Percentiles rank a stretch among this genome's conserved stretches.
Evolutionary conservation across 208 protist species (phyloP).

Genomic region (Crithidia thermophila): DNA sequence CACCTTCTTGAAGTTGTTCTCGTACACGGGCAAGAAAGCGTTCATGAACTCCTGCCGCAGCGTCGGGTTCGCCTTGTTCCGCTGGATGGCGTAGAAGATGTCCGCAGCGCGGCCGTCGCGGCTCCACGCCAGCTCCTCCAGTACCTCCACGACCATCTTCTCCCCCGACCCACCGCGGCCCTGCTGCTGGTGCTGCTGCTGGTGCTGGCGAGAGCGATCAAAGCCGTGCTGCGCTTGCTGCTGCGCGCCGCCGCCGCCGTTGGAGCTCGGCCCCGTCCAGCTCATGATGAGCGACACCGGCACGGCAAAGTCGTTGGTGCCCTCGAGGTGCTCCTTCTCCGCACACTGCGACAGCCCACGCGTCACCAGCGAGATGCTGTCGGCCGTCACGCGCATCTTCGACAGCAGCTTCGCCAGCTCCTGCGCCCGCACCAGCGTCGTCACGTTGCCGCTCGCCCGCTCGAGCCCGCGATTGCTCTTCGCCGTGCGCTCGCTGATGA

Average conservation of each 20-base stretch:
- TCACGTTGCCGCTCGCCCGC: slow-evolving; percentile 65
- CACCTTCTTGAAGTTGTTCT: slow-evolving; percentile 53
- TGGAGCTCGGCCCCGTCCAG: slow-evolving; percentile 58
- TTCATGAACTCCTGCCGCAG: slow-evolving; percentile 83
- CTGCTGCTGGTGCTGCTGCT: background rate
- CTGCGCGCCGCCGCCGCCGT: slow-evolving; percentile 3
- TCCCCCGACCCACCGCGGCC: slow-evolving; percentile 8
- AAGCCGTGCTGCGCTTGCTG: slow-evolving; percentile 21
- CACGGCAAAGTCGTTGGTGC: slow-evolving; percentile 64
- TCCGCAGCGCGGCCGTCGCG: slow-evolving; percentile 85
- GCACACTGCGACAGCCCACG: slow-evolving; percentile 75
- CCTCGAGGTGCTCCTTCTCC: slow-evolving; percentile 60
- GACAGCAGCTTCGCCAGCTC: slow-evolving; percentile 64
- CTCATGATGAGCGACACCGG: slow-evolving; percentile 72
- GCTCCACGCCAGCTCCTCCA: slow-evolving; percentile 66
- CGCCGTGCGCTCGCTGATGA: slow-evolving; percentile 54
- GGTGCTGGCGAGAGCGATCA: background rate
- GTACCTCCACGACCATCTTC: slow-evolving; percentile 73
- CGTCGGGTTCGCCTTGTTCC: slow-evolving; percentile 61
- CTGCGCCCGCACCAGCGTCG: slow-evolving; percentile 60
- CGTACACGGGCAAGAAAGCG: slow-evolving; percentile 76
- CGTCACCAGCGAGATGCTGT: slow-evolving; percentile 61
- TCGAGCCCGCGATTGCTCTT: slow-evolving; percentile 46
- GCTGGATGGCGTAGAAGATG: slow-evolving; percentile 71
- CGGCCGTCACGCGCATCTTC: slow-evolving; percentile 58